These are phyloP conservation scores for Scleroderma citrinum DNA, from an alignment of 768 basidiomycete genomes.

Conservation along the genomic window DNA sequence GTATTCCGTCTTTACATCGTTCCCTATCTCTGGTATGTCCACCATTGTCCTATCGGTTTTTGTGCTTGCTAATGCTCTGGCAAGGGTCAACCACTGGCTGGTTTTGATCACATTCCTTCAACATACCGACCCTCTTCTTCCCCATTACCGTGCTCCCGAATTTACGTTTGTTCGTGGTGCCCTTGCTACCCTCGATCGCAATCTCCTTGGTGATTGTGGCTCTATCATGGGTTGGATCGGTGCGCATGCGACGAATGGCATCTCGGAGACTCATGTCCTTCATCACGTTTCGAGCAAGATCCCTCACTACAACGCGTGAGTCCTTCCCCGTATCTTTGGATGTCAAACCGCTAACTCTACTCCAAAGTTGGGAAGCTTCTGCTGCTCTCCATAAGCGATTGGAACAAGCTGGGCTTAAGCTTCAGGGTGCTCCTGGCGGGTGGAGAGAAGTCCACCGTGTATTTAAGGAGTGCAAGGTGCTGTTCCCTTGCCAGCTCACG, in stretches of 20 bases:
- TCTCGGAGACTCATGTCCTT: constrained; percentile 88
- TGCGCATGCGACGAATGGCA: constrained; percentile 79
- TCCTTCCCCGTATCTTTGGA: not conserved
- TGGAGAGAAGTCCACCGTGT: constrained; percentile 80
- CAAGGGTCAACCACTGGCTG: constrained; percentile 88
- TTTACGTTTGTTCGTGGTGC: constrained; percentile 96
- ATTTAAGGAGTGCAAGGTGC: constrained; percentile 69
- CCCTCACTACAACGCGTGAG: constrained; percentile 83
- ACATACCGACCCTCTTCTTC: constrained; percentile 93
- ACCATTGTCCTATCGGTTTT: not conserved
- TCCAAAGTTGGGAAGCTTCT: constrained; percentile 79
- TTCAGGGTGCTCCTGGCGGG: constrained; percentile 70
- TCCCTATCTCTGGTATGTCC: constrained; percentile 74
- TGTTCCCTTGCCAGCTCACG: not conserved
- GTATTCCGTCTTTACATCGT: constrained; percentile 78
- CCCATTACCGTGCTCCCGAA: constrained; percentile 84
- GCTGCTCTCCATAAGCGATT: constrained; percentile 75
- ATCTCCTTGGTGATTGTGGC: constrained; percentile 72
- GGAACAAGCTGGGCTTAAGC: constrained; percentile 48
- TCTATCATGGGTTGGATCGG: constrained; percentile 81
- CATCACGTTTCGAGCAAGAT: constrained; percentile 96
- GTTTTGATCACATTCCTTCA: constrained; percentile 96
- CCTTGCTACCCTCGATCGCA: constrained; percentile 85
- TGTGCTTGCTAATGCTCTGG: not conserved
- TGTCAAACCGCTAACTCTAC: not conserved